Evolutionary conservation across 2,329 filamentous ascomycete genomes (phyloP).

Genomic region (Microdochium bolleyi): DNA sequence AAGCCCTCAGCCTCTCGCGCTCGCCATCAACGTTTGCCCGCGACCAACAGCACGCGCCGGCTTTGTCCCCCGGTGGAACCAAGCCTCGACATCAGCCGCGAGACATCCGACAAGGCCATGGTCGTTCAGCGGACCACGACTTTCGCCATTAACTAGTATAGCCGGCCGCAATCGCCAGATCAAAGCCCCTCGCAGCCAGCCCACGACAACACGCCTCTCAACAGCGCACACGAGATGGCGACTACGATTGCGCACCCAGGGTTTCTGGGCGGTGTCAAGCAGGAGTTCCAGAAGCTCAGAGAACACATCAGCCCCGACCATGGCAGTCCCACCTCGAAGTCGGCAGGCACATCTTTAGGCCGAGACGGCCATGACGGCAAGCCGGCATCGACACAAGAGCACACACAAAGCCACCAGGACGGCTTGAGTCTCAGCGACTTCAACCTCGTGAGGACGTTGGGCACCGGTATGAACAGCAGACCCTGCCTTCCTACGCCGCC

Average conservation of each 20-base stretch:
- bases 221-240: neutral
- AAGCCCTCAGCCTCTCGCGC: no score
- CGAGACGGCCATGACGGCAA: neutral
- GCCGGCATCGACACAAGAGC: neutral
- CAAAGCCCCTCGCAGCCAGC: no score
- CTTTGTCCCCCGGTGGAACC: no score
- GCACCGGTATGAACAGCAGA: conserved; percentile 49
- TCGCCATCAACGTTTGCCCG: no score
- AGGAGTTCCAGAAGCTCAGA: neutral
- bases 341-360: neutral
- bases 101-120: no score
- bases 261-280: neutral
- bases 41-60: no score
- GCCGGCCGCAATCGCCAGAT: no score
- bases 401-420: conserved; percentile 3
- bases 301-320: neutral
- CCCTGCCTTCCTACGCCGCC: conserved; percentile 1
- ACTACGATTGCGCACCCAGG: neutral
- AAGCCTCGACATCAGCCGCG: no score
- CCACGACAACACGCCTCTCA: no score
- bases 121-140: no score
- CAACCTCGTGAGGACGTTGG: conserved; percentile 65
- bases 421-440: conserved; percentile 51
- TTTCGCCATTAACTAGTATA: no score
- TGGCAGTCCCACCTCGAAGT: neutral